Evolutionary conservation across 1,139 yeast genomes (phyloP), one percentile per base, ranked within the genome.

Genomic region (Suhomyces guaymorum): DNA sequence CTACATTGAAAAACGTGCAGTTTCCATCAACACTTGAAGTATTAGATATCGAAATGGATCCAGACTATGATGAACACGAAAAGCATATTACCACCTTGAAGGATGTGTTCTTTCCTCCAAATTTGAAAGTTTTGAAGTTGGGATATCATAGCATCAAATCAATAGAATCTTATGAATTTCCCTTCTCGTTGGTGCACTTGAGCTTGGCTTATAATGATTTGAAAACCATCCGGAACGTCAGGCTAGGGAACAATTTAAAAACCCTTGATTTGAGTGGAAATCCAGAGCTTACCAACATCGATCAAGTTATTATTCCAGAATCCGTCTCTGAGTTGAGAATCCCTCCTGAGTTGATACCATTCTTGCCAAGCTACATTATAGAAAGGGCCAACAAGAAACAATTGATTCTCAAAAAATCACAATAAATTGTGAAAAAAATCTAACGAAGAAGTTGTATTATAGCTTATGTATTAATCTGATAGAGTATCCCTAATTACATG

Each of bases 21-120:
- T 70, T 70, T 39, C 76, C 76, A 0, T 38, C 55, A 1, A 47
- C 61, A 1, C 51, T 70, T 16, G 67, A 68, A 42, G 59, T 67
- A 4, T 53, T 70, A 32, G 75, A 70, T 40, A 39, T 70, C 18
- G 72, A 67, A 32, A 66, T 66, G 66, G 72, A 69, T 32, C 74
- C 74, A 1, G 63, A 64, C 28, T 44, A 51, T 12, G 69, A 66
- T 27, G 74, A 66, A 11, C 60, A 61, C 43, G 75, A 70, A 35
- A 70, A 68, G 43, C 65, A 64, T 39, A 57, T 70, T 15, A 66
- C 72, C 2, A 63, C 73, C 4, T 52, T 70, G 31, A 70, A 67
- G 42, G 76, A 70, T 43, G 73, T 70, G 7, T 47, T 59, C 4
- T 56, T 70, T 18, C 75, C 76, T 2, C 58, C 59, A 7, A 55